These are phyloP conservation scores for Trichocladium antarcticum DNA, from an alignment of 495 filamentous ascomycete species.

Conservation along the genomic window DNA sequence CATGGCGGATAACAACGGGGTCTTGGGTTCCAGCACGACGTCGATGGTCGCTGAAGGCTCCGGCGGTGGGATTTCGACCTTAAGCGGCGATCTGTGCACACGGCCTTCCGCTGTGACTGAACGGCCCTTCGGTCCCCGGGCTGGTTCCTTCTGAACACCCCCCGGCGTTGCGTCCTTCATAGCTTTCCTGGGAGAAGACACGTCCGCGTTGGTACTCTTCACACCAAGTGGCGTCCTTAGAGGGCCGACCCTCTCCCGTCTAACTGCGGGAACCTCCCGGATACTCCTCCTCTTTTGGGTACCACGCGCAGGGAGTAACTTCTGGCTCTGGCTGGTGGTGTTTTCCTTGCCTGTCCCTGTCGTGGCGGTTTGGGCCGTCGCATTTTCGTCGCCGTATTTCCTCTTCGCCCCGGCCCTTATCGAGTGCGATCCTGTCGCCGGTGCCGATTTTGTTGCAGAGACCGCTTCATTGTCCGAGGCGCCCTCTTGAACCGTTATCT, in stretches of 20 bases:
- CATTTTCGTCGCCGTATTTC: slow-evolving; percentile 29
- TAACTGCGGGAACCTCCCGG: slow-evolving; percentile 25
- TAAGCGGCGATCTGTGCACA: slow-evolving; percentile 1
- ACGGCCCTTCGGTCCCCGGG: slow-evolving; percentile 4
- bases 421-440: background rate
- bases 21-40: slow-evolving; percentile 22
- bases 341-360: slow-evolving; percentile 27
- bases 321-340: background rate
- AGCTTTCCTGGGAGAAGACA: slow-evolving; percentile 34
- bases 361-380: slow-evolving; percentile 2
- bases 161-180: slow-evolving; percentile 16
- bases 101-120: slow-evolving; percentile 7
- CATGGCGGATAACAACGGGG: slow-evolving; percentile 20
- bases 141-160: slow-evolving; percentile 20
- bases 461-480: slow-evolving; percentile 1
- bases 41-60: slow-evolving; percentile 9
- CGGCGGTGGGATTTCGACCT: slow-evolving; percentile 21
- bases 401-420: slow-evolving; percentile 24
- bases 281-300: slow-evolving; percentile 21
- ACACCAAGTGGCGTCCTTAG: slow-evolving; percentile 32
- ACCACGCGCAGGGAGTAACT: slow-evolving; percentile 6
- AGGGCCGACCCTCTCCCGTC: slow-evolving; percentile 19
- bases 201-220: slow-evolving; percentile 39
- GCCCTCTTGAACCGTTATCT: slow-evolving; percentile 2
- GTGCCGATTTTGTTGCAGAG: background rate